Percentiles rank a stretch among this genome's conserved stretches.
These are phyloP conservation scores for Acacia melanoxylon DNA, from an alignment of 306 rosid species.

Conservation along the genomic window DNA sequence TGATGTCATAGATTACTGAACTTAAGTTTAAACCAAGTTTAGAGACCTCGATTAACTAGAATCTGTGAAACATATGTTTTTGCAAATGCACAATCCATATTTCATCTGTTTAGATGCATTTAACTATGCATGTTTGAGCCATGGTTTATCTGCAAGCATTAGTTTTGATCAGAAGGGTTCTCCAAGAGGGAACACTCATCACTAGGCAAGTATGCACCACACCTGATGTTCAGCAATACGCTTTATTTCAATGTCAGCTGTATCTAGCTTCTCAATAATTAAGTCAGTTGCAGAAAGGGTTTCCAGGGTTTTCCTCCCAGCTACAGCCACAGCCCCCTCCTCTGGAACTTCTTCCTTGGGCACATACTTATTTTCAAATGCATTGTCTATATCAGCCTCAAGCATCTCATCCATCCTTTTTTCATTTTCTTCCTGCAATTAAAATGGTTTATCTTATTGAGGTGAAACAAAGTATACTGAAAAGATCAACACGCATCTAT, in stretches of 20 bases:
- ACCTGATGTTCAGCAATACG: slow-evolving; percentile 78
- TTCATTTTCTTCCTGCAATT: slow-evolving; percentile 95
- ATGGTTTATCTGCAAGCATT: slow-evolving; percentile 5
- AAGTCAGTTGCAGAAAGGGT: slow-evolving; percentile 87
- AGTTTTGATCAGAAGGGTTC: background rate
- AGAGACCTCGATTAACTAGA: background rate
- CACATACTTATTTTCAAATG: slow-evolving; percentile 60
- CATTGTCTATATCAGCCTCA: slow-evolving; percentile 75
- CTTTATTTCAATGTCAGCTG: slow-evolving; percentile 70
- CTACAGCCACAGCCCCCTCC: slow-evolving; percentile 91
- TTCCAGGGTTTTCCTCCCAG: slow-evolving; percentile 86
- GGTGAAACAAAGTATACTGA: slow-evolving; percentile 10
- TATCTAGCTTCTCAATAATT: slow-evolving; percentile 80
- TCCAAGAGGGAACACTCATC: background rate
- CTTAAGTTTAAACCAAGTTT: background rate
- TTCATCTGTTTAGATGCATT: background rate
- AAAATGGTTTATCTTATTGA: slow-evolving; percentile 24
- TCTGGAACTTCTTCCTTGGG: slow-evolving; percentile 86
- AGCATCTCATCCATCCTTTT: slow-evolving; percentile 86
- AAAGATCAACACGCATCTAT: slow-evolving; percentile 1
- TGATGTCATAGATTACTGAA: background rate
- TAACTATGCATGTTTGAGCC: slow-evolving; percentile 3
- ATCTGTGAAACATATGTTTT: background rate
- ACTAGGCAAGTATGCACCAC: background rate
- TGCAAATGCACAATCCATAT: background rate